Conservation (phyloP, 371 early-diverging fungal species). For the Syncephalastrum monosporum region DNA sequence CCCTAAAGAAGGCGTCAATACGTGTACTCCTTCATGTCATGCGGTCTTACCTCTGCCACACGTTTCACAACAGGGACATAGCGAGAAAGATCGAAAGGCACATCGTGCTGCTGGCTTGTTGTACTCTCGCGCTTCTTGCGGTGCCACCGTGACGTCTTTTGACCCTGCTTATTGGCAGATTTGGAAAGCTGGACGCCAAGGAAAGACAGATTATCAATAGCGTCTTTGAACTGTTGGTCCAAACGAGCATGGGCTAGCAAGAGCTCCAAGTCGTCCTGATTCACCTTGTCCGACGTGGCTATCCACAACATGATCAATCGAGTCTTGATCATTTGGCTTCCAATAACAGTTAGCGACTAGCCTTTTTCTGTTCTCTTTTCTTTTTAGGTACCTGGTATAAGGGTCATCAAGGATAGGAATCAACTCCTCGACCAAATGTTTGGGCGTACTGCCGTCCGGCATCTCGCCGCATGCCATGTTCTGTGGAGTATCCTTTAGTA, state of each 20-base stretch:
- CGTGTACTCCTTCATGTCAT: not conserved
- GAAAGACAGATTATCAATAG: slow-evolving; percentile 72
- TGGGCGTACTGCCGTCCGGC: slow-evolving; percentile 73
- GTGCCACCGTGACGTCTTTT: slow-evolving; percentile 42
- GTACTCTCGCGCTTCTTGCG: slow-evolving; percentile 36
- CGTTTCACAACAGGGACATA: slow-evolving; percentile 69
- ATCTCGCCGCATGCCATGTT: slow-evolving; percentile 90
- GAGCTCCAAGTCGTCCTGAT: slow-evolving; percentile 65
- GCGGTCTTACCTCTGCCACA: slow-evolving; percentile 37
- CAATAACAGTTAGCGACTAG: not conserved
- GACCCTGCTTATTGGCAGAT: slow-evolving; percentile 36
- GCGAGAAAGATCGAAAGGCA: slow-evolving; percentile 67
- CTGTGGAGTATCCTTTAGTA: slow-evolving; percentile 27
- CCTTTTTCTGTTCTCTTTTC: too few relatives aligned
- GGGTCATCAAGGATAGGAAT: slow-evolving; percentile 80
- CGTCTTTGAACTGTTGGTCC: slow-evolving; percentile 69
- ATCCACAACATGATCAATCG: slow-evolving; percentile 87
- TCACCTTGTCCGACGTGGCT: slow-evolving; percentile 65
- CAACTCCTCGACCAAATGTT: slow-evolving; percentile 79
- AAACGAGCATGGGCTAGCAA: slow-evolving; percentile 77
- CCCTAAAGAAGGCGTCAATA: slow-evolving; percentile 26
- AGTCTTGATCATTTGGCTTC: slow-evolving; percentile 72
- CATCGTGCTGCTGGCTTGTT: slow-evolving; percentile 50
- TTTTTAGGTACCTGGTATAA: slow-evolving; percentile 40
- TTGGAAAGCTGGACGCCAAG: slow-evolving; percentile 65